Conservation (phyloP, 2,329 filamentous ascomycete species). For the Proliferodiscus dingleyae region DNA sequence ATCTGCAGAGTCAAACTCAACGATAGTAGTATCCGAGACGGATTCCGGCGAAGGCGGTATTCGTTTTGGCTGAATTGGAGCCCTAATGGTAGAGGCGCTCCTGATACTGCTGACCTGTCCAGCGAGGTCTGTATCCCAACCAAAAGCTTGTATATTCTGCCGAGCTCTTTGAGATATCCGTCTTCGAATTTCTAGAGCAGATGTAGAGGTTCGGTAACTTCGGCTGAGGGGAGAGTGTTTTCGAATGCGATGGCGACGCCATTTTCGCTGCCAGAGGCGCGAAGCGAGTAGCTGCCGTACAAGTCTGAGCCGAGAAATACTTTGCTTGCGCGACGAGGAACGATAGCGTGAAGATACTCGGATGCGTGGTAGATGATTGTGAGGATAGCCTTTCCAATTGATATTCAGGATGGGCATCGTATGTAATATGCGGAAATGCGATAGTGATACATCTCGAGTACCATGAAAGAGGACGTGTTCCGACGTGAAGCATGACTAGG, state of each 20-base stretch:
- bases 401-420: constrained; percentile 24
- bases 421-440: constrained; percentile 12
- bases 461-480: constrained; percentile 2
- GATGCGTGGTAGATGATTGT: constrained; percentile 24
- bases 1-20: constrained; percentile 14
- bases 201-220: constrained; percentile 11
- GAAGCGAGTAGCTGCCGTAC: constrained; percentile 8
- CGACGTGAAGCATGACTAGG: background rate
- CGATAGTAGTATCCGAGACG: background rate
- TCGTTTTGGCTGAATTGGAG: background rate
- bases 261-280: constrained; percentile 16
- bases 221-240: background rate
- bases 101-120: background rate
- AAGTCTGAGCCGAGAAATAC: constrained; percentile 12
- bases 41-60: background rate
- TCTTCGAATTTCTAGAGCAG: constrained; percentile 13
- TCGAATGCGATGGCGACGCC: constrained; percentile 13
- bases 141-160: constrained; percentile 22
- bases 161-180: constrained; percentile 15
- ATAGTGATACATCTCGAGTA: constrained; percentile 27
- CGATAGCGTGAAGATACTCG: constrained; percentile 17
- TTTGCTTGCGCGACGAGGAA: constrained; percentile 8
- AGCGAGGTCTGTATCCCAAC: constrained; percentile 13
- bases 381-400: constrained; percentile 29
- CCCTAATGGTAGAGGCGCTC: background rate